phyloP scores from a whole-genome alignment of 2,329 filamentous ascomycete genomes.

The Talaromyces piceae region DNA sequence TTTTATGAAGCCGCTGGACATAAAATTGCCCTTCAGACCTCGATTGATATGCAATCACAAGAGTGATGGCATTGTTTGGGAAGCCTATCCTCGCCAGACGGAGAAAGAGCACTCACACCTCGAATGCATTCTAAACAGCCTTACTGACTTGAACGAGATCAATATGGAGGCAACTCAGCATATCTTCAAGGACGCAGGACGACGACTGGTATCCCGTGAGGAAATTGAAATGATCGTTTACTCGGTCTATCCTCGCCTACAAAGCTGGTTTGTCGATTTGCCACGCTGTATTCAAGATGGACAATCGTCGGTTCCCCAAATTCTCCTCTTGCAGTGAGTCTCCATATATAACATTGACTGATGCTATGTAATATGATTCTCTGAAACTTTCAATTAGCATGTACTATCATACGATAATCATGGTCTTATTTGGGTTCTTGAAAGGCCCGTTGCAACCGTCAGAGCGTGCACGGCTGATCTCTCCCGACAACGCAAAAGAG shows the following conservation, averaged over 20 bases:
- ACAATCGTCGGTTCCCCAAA: constrained; percentile 14
- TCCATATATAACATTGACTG: neutral
- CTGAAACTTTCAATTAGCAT: constrained; percentile 20
- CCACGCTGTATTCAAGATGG: constrained; percentile 12
- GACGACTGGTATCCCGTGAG: constrained; percentile 1
- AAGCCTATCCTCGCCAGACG: constrained; percentile 8
- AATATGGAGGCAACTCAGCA: constrained; percentile 6
- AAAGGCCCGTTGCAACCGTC: constrained; percentile 10
- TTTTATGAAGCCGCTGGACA: constrained; percentile 11
- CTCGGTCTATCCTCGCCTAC: constrained; percentile 15
- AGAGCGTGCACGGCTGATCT: constrained; percentile 8
- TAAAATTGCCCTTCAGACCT: constrained; percentile 7
- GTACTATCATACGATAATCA: constrained; percentile 31
- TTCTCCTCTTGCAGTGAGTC: constrained; percentile 19
- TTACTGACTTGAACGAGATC: constrained; percentile 7
- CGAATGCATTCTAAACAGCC: constrained; percentile 8
- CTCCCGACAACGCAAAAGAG: constrained; percentile 13
- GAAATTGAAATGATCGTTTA: constrained; percentile 13
- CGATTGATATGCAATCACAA: constrained; percentile 7
- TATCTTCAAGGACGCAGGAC: constrained; percentile 7
- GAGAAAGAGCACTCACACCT: constrained; percentile 8
- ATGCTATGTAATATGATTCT: neutral
- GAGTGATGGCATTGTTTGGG: constrained; percentile 6
- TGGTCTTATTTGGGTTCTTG: constrained; percentile 23
- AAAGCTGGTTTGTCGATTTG: constrained; percentile 13